Evolutionary conservation across 441 rosid genomes (phyloP).

Genomic region (Metrosideros polymorpha): DNA sequence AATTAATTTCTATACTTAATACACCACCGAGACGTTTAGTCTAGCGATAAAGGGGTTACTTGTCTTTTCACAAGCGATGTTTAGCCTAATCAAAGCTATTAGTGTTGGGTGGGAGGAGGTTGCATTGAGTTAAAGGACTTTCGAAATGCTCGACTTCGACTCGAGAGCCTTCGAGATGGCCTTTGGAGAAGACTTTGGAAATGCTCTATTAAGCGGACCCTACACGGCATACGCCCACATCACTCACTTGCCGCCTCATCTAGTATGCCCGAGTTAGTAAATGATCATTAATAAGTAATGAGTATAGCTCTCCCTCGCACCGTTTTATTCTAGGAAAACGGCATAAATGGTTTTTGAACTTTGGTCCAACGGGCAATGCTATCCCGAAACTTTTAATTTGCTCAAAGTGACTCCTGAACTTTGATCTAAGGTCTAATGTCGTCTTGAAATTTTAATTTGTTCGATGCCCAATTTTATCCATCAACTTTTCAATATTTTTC

Average conservation of each 20-base stretch:
- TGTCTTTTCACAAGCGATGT: neutral
- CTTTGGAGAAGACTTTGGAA: neutral
- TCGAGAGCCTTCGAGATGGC: neutral
- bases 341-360: fast-evolving
- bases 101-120: fast-evolving
- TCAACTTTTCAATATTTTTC: no score
- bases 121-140: neutral
- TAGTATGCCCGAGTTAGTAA: neutral
- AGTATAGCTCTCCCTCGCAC: fast-evolving
- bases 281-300: neutral
- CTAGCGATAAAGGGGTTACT: neutral
- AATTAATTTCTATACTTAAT: neutral
- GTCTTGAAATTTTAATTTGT: fast-evolving
- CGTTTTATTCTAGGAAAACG: neutral
- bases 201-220: fast-evolving
- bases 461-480: no score
- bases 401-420: fast-evolving
- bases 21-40: neutral
- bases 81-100: fast-evolving
- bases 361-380: fast-evolving
- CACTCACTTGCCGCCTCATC: neutral
- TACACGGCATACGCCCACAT: fast-evolving
- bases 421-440: fast-evolving
- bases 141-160: fast-evolving
- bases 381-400: fast-evolving